Percentiles rank a stretch among this genome's conserved stretches.
Evolutionary conservation across 768 basidiomycete species (phyloP).

Genomic region (Termitomyces sp.): DNA sequence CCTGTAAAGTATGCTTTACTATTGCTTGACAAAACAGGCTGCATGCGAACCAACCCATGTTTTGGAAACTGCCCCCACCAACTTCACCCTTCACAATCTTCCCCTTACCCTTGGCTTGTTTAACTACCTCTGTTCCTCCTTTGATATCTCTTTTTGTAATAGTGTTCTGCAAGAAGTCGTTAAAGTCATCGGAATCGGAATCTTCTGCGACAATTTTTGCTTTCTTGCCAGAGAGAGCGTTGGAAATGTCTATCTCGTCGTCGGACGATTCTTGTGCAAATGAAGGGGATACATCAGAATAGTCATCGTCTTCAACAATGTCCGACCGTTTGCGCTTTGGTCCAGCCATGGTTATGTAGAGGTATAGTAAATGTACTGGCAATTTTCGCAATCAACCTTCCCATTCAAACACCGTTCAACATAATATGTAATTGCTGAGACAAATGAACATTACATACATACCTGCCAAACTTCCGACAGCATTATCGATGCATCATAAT

Average conservation of each 20-base stretch:
- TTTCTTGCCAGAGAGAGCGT: constrained; percentile 52
- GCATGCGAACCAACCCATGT: constrained; percentile 69
- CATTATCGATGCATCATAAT: too few relatives aligned
- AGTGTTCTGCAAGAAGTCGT: constrained; percentile 63
- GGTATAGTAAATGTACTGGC: not conserved
- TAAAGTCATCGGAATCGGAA: constrained; percentile 56
- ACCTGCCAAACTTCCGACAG: not conserved
- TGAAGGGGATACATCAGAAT: constrained; percentile 10
- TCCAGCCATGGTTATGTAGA: not conserved
- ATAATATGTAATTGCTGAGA: not conserved
- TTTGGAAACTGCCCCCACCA: constrained; percentile 94
- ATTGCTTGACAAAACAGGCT: constrained; percentile 1
- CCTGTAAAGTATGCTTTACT: constrained; percentile 41
- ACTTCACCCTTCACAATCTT: constrained; percentile 74
- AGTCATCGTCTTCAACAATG: constrained; percentile 8
- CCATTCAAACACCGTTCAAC: not conserved
- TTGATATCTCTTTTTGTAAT: constrained; percentile 74
- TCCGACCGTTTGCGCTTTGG: constrained; percentile 20
- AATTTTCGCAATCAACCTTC: not conserved
- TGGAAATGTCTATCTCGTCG: constrained; percentile 61
- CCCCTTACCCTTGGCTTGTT: constrained; percentile 71
- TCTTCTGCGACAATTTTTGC: constrained; percentile 34
- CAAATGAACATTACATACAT: too few relatives aligned
- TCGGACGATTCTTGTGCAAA: constrained; percentile 17
- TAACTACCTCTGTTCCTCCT: constrained; percentile 72